Base-by-base conservation (phyloP, 176 grass and related monocot genomes). In the Ananas comosus region DNA sequence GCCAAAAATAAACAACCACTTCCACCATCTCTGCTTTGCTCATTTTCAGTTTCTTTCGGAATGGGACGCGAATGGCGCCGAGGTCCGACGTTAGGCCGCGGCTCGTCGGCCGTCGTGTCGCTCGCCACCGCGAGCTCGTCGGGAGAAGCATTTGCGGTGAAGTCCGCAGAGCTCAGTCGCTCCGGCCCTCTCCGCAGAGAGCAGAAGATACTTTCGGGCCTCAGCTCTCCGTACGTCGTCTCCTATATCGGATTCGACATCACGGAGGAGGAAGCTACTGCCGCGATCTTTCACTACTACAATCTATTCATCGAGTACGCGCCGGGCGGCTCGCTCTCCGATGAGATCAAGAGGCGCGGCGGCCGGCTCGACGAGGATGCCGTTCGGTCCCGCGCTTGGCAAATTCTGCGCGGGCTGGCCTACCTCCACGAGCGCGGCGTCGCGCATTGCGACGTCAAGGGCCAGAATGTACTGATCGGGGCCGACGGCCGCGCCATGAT, bases 371-470 rank as follows among this genome's bases (percentile, higher is more conserved):
- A 48, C 10, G 89, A 97, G 81, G 23, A 4, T 12, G 72, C 61
- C 3, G 48, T 82, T 22, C 14, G 56, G 3, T 70, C 51, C 8
- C 57, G 52, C 74, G 56, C 82, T 0, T 68, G 63, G 0, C 86
- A 93, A 64, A 77, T 90, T 33, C 70, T 90, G 65, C 50, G 80
- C 21, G 94, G 77, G 10, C 73, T 97, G 2, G 79, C 73, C 6
- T 91, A 91, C 78, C 72, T 96, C 71, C 92, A 96, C 56, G 86
- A 11, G 12, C 3, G 23, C 22, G 69, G 73, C 28, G 21, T 96
- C 48, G 86, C 80, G 58, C 92, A 96, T 76, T 90, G 88, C 10
- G 92, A 96, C 68, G 70, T 96, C 51, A 96, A 96, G 81, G 25
- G 81, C 0, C 63, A 71, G 9, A 96, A 96, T 80, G 52, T 92